Evolutionary conservation across 495 filamentous ascomycete species (phyloP), one percentile per base, ranked within the genome.

Genomic region (Trypethelium eluteriae): DNA sequence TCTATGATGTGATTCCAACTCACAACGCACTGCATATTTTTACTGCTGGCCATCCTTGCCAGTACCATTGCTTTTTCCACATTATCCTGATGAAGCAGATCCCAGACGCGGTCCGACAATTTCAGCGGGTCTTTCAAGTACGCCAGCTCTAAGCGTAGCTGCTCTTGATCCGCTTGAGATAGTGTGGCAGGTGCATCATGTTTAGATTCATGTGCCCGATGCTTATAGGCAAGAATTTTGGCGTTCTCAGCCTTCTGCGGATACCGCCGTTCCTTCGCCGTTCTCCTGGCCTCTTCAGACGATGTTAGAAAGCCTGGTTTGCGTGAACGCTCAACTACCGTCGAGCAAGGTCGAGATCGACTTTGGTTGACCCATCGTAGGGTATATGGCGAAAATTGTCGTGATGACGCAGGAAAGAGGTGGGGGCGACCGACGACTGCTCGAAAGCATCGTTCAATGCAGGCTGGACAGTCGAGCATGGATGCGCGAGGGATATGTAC

Each of bases 1-100:
- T 89, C 84, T 62, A 97, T 84, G 38, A 96, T 71, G 75, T 89
- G 84, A 78, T 97, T 97, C 93, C 93, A 98, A 62, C 87, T 87
- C 62, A 92, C 90, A 10, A 81, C 76, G 65, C 85, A 86, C 53
- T 84, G 80, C 64, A 82, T 78, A 25, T 25, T 25, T 12, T 78
- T 64, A 67, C 81, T 83, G 72, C 86, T 88, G 36, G 88, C 89
- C 68, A 79, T 75, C 62, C 86, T 85, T n/a, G 89, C 81, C 67
- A 96, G 66, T 9, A 80, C 76, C 35, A 84, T 72, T 35, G 92
- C 92, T 71, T 91, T 84, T 9, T 82, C 80, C 38, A 80, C 77
- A 18, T 88, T 77, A 39, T 81, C 83, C 41, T 78, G 74, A 2
- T 72, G 70, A 39, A 97, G 77, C 16, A 83, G 73, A 6, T 74